Percentiles rank a stretch among this genome's conserved stretches.
phyloP scores from a whole-genome alignment of 257 asterid species.

The Fraxinus excelsior region DNA sequence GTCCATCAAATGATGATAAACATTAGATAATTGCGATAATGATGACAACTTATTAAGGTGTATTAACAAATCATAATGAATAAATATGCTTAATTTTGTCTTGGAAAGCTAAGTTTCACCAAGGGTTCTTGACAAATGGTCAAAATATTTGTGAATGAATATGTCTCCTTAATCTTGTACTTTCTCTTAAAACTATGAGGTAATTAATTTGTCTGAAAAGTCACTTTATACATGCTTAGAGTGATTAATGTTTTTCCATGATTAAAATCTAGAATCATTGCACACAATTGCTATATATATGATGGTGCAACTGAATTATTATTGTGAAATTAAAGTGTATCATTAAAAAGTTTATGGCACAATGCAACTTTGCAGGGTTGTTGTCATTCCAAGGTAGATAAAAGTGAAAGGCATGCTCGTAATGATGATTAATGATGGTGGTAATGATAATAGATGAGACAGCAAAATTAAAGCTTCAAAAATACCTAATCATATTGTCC shows the following conservation, averaged over 20 bases:
- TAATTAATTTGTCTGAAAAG: neutral
- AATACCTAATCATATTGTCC: neutral
- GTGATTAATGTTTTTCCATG: neutral
- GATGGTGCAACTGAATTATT: neutral
- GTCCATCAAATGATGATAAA: no score
- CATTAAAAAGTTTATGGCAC: neutral
- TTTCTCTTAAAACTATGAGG: neutral
- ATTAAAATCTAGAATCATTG: neutral
- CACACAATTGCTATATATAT: neutral
- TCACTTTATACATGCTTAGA: neutral
- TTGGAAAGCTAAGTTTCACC: neutral
- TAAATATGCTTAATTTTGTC: neutral
- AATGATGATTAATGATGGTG: neutral
- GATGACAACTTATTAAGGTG: neutral
- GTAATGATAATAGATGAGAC: constrained; percentile 4
- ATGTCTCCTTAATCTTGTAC: neutral
- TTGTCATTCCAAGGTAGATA: neutral
- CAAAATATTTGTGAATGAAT: neutral
- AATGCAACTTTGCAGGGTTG: neutral
- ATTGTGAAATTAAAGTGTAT: neutral
- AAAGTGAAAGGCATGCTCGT: neutral
- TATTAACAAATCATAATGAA: neutral
- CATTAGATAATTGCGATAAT: neutral
- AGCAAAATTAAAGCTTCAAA: neutral
- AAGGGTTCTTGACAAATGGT: neutral